Evolutionary conservation across 306 rosid genomes (phyloP).

Genomic region (Glycine tomentella): DNA sequence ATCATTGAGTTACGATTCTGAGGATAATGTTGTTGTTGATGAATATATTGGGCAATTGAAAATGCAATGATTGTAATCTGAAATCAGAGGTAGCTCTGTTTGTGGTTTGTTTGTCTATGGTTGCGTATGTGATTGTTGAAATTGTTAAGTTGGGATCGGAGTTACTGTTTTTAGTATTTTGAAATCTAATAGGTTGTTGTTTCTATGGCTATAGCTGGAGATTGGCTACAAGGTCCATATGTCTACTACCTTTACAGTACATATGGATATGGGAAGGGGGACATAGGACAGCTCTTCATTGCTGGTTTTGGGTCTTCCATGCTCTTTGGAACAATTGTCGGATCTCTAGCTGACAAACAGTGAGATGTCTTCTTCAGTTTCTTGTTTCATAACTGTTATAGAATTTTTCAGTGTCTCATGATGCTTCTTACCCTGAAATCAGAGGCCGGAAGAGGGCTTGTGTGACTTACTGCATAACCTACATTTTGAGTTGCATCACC

Average conservation of each 20-base stretch:
- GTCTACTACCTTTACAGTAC: conserved; percentile 94
- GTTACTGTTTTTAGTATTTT: conserved; percentile 37
- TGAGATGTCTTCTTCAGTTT: conserved; percentile 48
- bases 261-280: conserved; percentile 87
- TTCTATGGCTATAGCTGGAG: conserved; percentile 83
- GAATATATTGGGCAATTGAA: no score
- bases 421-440: conserved; percentile 43
- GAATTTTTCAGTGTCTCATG: conserved; percentile 38
- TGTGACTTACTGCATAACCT: conserved; percentile 89
- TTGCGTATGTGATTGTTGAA: background rate
- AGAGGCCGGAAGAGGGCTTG: conserved; percentile 99
- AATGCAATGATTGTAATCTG: no score
- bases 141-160: no score
- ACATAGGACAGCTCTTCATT: conserved; percentile 94
- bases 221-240: conserved; percentile 99
- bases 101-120: no score
- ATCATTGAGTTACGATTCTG: no score
- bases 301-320: conserved; percentile 99
- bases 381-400: conserved; percentile 6
- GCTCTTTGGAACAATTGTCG: conserved; percentile 96
- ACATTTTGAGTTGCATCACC: conserved; percentile 93
- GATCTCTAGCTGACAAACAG: conserved; percentile 99
- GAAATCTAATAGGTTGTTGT: conserved; percentile 49
- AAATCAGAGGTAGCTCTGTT: background rate
- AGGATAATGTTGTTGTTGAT: no score